These are phyloP conservation scores for Apiotrichum gracile DNA, from an alignment of 1,284 basidiomycete genomes.

Conservation along the genomic window DNA sequence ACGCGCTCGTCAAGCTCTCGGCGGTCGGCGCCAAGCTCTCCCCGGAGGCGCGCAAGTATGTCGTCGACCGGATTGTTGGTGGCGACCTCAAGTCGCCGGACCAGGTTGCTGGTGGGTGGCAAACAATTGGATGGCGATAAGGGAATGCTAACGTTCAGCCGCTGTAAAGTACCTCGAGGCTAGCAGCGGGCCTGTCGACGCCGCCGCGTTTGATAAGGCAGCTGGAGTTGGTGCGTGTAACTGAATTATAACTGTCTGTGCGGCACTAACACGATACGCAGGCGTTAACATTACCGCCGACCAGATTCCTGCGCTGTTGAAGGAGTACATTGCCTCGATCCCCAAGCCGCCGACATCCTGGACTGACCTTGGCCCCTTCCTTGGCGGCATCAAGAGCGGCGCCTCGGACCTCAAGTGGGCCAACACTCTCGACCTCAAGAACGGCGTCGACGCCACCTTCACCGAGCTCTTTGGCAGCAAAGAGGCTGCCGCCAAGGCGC, in stretches of 20 bases:
- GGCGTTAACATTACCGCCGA: constrained; percentile 72
- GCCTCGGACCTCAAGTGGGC: constrained; percentile 74
- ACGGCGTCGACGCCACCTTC: constrained; percentile 72
- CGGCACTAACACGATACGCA: constrained; percentile 36
- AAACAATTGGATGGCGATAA: background rate
- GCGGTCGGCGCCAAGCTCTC: constrained; percentile 60
- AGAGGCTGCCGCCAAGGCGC: constrained; percentile 59
- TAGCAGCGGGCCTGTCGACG: constrained; percentile 59
- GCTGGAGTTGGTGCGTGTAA: constrained; percentile 89
- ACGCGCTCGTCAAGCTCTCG: constrained; percentile 65
- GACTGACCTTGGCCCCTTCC: constrained; percentile 63
- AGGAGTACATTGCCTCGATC: constrained; percentile 56
- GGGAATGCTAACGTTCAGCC: constrained; percentile 50
- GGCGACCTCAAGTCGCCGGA: constrained; percentile 73
- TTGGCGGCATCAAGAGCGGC: constrained; percentile 62
- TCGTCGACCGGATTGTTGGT: constrained; percentile 63
- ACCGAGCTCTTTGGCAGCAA: constrained; percentile 72
- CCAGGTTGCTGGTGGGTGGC: constrained; percentile 70
- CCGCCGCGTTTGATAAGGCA: constrained; percentile 67
- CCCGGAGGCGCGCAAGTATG: constrained; percentile 59
- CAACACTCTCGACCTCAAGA: constrained; percentile 81
- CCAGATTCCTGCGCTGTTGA: constrained; percentile 61
- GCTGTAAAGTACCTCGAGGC: constrained; percentile 71
- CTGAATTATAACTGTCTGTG: background rate
- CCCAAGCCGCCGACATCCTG: constrained; percentile 59